Percentiles rank a stretch among this genome's conserved stretches.
Evolutionary conservation across 306 rosid genomes (phyloP).

Genomic region (Dalbergia cultrata): DNA sequence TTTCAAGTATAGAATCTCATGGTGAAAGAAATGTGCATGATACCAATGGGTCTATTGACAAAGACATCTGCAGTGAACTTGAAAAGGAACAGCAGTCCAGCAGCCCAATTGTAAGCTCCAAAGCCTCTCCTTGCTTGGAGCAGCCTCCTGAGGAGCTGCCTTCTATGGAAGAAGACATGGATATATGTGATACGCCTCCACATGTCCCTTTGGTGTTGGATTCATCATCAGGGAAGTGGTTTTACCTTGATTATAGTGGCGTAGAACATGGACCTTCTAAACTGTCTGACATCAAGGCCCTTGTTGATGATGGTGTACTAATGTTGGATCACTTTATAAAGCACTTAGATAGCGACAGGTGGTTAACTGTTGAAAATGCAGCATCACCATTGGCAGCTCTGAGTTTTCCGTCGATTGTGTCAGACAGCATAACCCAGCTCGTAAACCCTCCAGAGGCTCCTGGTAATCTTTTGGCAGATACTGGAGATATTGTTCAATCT

Average conservation of each 20-base stretch:
- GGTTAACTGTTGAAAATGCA: slow-evolving; percentile 97
- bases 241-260: slow-evolving; percentile 87
- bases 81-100: slow-evolving; percentile 63
- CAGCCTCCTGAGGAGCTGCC: slow-evolving; percentile 77
- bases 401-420: slow-evolving; percentile 72
- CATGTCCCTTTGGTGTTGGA: slow-evolving; percentile 78
- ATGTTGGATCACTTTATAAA: slow-evolving; percentile 92
- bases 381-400: slow-evolving; percentile 75
- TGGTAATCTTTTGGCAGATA: slow-evolving; percentile 84
- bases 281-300: slow-evolving; percentile 77
- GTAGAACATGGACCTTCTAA: slow-evolving; percentile 87
- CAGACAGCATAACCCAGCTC: slow-evolving; percentile 79
- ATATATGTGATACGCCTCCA: slow-evolving; percentile 98
- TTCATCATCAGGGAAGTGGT: slow-evolving; percentile 86
- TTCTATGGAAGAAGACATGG: slow-evolving; percentile 99
- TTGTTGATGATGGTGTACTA: slow-evolving; percentile 86
- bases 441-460: slow-evolving; percentile 98
- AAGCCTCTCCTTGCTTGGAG: slow-evolving; percentile 60
- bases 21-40: slow-evolving; percentile 56
- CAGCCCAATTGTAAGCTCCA: slow-evolving; percentile 56
- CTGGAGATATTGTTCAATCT: slow-evolving; percentile 62
- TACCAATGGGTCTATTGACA: slow-evolving; percentile 55
- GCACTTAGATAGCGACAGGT: slow-evolving; percentile 90
- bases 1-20: slow-evolving; percentile 67
- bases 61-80: slow-evolving; percentile 52